Percentiles rank a stretch among this genome's conserved stretches.
Evolutionary conservation across 2,329 filamentous ascomycete species (phyloP).

Genomic region (Ceratocystiopsis brevicomis): DNA sequence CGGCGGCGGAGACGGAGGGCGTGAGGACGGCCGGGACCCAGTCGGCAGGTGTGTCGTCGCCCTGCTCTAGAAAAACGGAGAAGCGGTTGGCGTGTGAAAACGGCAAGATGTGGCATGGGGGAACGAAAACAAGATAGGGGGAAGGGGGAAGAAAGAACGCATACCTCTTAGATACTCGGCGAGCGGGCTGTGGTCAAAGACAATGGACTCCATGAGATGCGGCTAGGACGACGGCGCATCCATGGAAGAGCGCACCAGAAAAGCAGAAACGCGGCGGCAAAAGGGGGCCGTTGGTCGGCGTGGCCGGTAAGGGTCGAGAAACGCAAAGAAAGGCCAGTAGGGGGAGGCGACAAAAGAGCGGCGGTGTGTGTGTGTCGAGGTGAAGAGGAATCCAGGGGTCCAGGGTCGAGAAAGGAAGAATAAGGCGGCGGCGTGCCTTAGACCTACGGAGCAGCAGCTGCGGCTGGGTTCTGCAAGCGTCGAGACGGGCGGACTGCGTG

Average conservation of each 20-base stretch:
- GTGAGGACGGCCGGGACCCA: conserved; percentile 23
- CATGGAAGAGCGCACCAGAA: background rate
- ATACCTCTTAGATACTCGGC: conserved; percentile 78
- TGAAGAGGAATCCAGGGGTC: too few relatives aligned
- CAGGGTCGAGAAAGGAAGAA: too few relatives aligned
- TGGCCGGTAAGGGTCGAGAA: background rate
- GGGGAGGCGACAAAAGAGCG: background rate
- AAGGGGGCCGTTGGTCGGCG: background rate
- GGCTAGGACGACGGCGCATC: too few relatives aligned
- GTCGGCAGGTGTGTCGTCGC: conserved; percentile 26
- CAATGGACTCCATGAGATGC: conserved; percentile 59
- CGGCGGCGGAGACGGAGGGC: conserved; percentile 1
- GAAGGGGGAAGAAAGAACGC: conserved; percentile 10
- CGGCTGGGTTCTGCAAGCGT: too few relatives aligned
- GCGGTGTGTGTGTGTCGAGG: too few relatives aligned
- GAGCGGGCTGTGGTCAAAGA: conserved; percentile 73
- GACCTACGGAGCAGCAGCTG: too few relatives aligned
- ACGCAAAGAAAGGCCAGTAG: background rate
- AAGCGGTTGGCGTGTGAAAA: conserved; percentile 5
- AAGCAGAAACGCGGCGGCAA: background rate
- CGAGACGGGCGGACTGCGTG: too few relatives aligned
- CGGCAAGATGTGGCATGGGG: background rate
- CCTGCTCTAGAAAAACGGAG: conserved; percentile 23
- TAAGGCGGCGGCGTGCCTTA: too few relatives aligned
- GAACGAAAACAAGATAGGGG: background rate